These are phyloP conservation scores for Coemansia sp. DNA, from an alignment of 192 early-diverging fungal genomes.

Conservation along the genomic window DNA sequence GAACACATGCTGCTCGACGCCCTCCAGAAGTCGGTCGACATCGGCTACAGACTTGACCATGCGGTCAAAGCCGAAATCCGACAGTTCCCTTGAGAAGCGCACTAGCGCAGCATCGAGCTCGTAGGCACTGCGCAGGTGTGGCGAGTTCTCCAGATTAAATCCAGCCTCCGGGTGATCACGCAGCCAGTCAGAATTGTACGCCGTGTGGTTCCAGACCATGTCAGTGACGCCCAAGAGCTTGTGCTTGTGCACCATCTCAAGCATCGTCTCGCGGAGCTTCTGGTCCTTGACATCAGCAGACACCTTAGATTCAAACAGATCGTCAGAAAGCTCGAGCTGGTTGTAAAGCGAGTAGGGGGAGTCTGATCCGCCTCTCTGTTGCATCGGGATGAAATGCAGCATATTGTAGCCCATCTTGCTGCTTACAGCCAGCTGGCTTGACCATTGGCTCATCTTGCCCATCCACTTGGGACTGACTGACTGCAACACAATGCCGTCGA, in stretches of 20 bases:
- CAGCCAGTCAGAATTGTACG: constrained; percentile 90
- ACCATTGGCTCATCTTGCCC: constrained; percentile 79
- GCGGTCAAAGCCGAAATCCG: constrained; percentile 49
- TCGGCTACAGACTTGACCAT: constrained; percentile 64
- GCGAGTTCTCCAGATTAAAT: constrained; percentile 92
- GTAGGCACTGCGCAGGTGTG: constrained; percentile 88
- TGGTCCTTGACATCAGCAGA: constrained; percentile 59
- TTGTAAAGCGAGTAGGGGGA: constrained; percentile 98
- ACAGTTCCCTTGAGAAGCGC: constrained; percentile 62
- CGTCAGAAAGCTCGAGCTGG: constrained; percentile 86
- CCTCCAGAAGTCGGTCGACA: constrained; percentile 63
- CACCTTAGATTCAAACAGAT: constrained; percentile 70
- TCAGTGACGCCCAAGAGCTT: constrained; percentile 82
- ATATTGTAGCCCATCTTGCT: constrained; percentile 90
- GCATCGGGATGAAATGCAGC: constrained; percentile 96
- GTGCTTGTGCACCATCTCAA: constrained; percentile 62
- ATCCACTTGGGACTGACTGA: constrained; percentile 98
- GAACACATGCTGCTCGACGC: constrained; percentile 56
- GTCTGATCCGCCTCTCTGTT: constrained; percentile 86
- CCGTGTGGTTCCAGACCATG: constrained; percentile 99
- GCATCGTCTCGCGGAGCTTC: constrained; percentile 54
- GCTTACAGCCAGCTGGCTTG: constrained; percentile 65
- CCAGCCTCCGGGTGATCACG: constrained; percentile 95
- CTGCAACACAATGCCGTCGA: constrained; percentile 88
- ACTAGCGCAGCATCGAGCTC: constrained; percentile 90